Evolutionary conservation across 2,329 filamentous ascomycete species (phyloP), one percentile per base, ranked within the genome.

Genomic region (Penicillium vulpinum): DNA sequence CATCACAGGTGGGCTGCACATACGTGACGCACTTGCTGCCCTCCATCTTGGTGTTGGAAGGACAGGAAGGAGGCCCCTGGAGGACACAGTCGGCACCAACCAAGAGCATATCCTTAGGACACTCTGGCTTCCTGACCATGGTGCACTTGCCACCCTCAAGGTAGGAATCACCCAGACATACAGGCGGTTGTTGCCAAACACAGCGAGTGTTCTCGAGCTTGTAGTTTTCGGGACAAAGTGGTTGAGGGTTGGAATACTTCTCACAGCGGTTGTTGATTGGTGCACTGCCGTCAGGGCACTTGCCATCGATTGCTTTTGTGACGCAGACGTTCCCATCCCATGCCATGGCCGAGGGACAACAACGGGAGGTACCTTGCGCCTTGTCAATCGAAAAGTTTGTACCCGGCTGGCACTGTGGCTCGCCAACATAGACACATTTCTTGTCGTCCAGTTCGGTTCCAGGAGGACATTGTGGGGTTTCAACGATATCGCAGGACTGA

Each of bases 191-290:
- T 50, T 44, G 52, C 22, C 5, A 44, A 21, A 49, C 36, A 22
- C 52, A 55, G 8, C 36, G 52, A 16, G 45, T 26, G 7, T 36
- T 38, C 3, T 55, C 52, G 6, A 55, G 18, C 6, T 55, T 55
- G 36, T 16, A 55, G 31, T 45, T 45, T 11, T 11, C 26, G 3
- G 52, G 52, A 22, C 44, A 55, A 18, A 38, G 11, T 43, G 52
- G 45, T 8, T 29, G 52, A 49, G 52, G 52, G 18, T 55, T 55
- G 38, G 52, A 55, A 38, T 55, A 38, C 28, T 55, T 55, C 39
- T 55, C 45, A 36, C 52, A 55, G 18, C 44, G 45, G 5, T 24
- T 39, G 22, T 55, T 36, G 45, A 55, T 49, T 13, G 52, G 21
- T 2, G 10, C 2, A 28, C 52, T 49, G 0, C 45, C 52, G 13